These are phyloP conservation scores for Naematelia encephala DNA, from an alignment of 768 basidiomycete genomes.

Conservation along the genomic window DNA sequence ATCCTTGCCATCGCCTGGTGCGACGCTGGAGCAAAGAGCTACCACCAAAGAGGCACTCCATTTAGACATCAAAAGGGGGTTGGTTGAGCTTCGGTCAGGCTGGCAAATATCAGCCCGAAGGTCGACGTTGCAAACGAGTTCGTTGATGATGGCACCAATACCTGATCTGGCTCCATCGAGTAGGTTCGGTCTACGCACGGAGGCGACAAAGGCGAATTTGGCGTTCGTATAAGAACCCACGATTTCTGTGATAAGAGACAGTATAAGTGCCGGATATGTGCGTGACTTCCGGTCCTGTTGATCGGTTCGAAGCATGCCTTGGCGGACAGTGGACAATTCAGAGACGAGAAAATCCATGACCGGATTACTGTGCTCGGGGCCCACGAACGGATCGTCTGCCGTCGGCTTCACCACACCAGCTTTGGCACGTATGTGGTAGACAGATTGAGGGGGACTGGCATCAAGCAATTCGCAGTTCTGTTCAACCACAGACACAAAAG, in stretches of 20 bases:
- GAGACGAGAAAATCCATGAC: conserved; percentile 11
- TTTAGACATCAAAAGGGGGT: conserved; percentile 46
- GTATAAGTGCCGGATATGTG: conserved; percentile 24
- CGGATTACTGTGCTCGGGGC: conserved; percentile 6
- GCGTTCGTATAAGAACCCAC: conserved; percentile 88
- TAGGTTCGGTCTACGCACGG: conserved; percentile 57
- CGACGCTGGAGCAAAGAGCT: conserved; percentile 85
- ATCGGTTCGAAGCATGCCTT: conserved; percentile 5
- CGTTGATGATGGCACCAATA: conserved; percentile 72
- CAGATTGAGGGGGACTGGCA: conserved; percentile 59
- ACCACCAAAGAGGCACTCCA: conserved; percentile 70
- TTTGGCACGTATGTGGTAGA: conserved; percentile 61
- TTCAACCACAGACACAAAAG: conserved; percentile 71
- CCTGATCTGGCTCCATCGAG: conserved; percentile 57
- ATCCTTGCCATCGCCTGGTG: conserved; percentile 68
- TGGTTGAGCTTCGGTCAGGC: conserved; percentile 2
- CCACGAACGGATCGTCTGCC: conserved; percentile 24
- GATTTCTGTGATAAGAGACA: conserved; percentile 68
- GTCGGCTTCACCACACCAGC: conserved; percentile 11
- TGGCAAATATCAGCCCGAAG: conserved; percentile 58
- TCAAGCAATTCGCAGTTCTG: conserved; percentile 69
- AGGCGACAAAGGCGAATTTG: conserved; percentile 82
- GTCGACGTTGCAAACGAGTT: conserved; percentile 73
- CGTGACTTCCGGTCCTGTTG: not conserved
- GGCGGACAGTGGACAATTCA: not conserved